Conservation (phyloP, 2,329 filamentous ascomycete species). For the Tolypocladium endophyticum region DNA sequence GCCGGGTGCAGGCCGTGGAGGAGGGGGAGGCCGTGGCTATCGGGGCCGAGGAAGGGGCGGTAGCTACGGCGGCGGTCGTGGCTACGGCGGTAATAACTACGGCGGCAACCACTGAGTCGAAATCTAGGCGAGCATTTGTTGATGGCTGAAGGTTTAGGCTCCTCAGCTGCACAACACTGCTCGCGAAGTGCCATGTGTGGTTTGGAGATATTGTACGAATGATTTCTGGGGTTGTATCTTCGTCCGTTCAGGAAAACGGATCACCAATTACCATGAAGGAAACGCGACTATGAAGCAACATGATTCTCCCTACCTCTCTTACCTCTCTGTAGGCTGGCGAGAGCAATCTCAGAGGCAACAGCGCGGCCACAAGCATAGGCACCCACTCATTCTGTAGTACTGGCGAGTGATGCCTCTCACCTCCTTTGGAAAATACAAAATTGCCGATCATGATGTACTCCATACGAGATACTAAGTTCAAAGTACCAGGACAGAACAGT, state of each 20-base stretch:
- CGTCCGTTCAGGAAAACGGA: neutral
- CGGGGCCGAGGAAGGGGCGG: slow-evolving; percentile 13
- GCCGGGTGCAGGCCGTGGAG: slow-evolving; percentile 14
- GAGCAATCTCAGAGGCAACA: too few relatives aligned
- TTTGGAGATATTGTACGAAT: neutral
- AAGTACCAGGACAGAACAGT: neutral
- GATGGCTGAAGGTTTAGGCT: neutral
- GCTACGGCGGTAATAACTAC: neutral
- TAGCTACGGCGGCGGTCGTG: slow-evolving; percentile 1
- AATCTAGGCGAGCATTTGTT: neutral
- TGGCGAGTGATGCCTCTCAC: neutral
- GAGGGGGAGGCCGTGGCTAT: slow-evolving; percentile 19
- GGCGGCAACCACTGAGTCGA: neutral
- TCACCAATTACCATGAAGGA: neutral
- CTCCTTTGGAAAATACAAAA: too few relatives aligned
- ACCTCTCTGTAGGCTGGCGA: too few relatives aligned
- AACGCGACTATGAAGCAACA: neutral
- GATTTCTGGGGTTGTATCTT: neutral
- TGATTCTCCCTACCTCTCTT: neutral
- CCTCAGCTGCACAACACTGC: neutral
- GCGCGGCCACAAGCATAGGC: too few relatives aligned
- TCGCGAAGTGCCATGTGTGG: neutral
- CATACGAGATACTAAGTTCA: too few relatives aligned
- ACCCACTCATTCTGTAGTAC: too few relatives aligned
- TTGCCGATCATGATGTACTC: too few relatives aligned